A percentile compares a stretch with the other conserved stretches of the same genome.
phyloP scores from a whole-genome alignment of 2,329 filamentous ascomycete genomes.

The Aureobasidium mangrovei region DNA sequence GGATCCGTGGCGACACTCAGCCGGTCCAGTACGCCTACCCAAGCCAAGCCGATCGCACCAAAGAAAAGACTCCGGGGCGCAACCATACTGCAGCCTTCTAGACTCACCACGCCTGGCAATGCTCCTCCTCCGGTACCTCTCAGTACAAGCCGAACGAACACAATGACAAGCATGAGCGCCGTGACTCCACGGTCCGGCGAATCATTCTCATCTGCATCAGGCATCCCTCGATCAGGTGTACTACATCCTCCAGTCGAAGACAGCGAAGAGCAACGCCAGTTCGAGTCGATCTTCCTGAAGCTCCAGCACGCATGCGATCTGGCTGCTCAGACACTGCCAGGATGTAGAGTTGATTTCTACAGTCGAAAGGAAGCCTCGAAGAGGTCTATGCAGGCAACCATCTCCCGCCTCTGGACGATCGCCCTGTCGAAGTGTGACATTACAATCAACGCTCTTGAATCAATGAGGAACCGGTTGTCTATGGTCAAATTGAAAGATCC shows the following conservation, averaged over 20 bases:
- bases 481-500: slow-evolving; percentile 80
- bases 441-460: slow-evolving; percentile 64
- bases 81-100: slow-evolving; percentile 40
- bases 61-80: slow-evolving; percentile 42
- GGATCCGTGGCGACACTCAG: slow-evolving; percentile 25
- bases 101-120: slow-evolving; percentile 25
- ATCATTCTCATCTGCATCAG: slow-evolving; percentile 50
- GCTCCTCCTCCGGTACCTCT: slow-evolving; percentile 35
- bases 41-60: slow-evolving; percentile 33
- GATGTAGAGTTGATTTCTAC: slow-evolving; percentile 58
- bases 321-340: slow-evolving; percentile 62
- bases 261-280: slow-evolving; percentile 68
- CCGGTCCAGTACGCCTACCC: slow-evolving; percentile 37
- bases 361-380: slow-evolving; percentile 52
- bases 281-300: slow-evolving; percentile 73
- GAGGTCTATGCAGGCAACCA: slow-evolving; percentile 19
- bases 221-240: slow-evolving; percentile 37
- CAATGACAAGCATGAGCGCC: slow-evolving; percentile 39
- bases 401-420: slow-evolving; percentile 57
- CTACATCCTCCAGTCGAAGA: slow-evolving; percentile 39
- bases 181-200: slow-evolving; percentile 72
- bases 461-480: slow-evolving; percentile 63
- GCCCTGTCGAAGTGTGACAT: slow-evolving; percentile 63
- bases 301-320: slow-evolving; percentile 65
- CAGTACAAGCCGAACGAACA: slow-evolving; percentile 45